These are phyloP conservation scores for Neopestalotiopsis clavispora DNA, from an alignment of 2,329 filamentous ascomycete genomes.

Conservation along the genomic window DNA sequence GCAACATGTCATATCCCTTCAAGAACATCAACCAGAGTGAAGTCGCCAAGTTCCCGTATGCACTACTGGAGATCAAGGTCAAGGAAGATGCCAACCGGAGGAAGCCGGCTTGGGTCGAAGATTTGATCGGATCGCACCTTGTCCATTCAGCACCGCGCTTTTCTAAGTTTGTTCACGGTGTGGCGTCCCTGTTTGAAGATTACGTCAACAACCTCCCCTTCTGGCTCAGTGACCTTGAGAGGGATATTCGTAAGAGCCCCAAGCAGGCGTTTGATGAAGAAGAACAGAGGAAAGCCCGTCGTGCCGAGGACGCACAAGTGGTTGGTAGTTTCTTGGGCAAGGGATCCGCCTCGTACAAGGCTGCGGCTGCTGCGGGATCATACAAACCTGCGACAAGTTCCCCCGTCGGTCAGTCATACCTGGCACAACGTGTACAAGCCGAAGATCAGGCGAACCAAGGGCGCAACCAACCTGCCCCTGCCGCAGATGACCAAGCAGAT, in stretches of 20 bases:
- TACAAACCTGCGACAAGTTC: conserved; percentile 69
- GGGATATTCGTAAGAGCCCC: conserved; percentile 92
- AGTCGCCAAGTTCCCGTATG: conserved; percentile 87
- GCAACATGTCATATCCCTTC: conserved; percentile 86
- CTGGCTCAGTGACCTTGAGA: conserved; percentile 91
- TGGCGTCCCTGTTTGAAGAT: conserved; percentile 91
- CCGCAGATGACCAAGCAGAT: conserved; percentile 27
- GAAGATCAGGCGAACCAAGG: conserved; percentile 37
- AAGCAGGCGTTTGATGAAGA: conserved; percentile 90
- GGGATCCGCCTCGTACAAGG: conserved; percentile 37
- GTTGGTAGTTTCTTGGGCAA: conserved; percentile 85
- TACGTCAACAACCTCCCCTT: conserved; percentile 96
- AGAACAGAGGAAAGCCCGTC: conserved; percentile 80
- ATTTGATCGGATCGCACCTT: conserved; percentile 90
- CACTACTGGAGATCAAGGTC: conserved; percentile 91
- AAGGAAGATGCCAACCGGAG: conserved; percentile 69
- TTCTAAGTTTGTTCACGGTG: conserved; percentile 95
- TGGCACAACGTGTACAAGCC: conserved; percentile 59
- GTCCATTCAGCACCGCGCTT: conserved; percentile 89
- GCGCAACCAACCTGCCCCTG: background rate
- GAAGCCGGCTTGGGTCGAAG: conserved; percentile 83
- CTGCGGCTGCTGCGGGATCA: conserved; percentile 38
- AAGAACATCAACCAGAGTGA: conserved; percentile 87
- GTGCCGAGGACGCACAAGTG: conserved; percentile 84
- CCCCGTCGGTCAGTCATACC: conserved; percentile 69